Conservation (phyloP, 78 protist species). For the Planoprotostelium fungivorum region DNA sequence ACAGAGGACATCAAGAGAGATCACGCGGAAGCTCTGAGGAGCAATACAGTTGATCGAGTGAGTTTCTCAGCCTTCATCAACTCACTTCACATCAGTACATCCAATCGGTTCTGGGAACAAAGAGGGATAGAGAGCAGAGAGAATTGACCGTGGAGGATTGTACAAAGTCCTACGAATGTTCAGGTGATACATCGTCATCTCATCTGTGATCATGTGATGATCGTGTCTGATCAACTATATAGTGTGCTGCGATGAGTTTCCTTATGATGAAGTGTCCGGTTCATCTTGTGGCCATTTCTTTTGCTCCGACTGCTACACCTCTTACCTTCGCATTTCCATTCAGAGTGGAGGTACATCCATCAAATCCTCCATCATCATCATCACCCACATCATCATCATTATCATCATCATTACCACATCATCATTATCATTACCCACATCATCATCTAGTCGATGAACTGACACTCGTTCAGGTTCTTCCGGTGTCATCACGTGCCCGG, state of each 20-base stretch:
- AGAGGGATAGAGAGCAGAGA: neutral
- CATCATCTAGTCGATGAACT: too few relatives aligned
- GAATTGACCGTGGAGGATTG: neutral
- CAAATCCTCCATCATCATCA: too few relatives aligned
- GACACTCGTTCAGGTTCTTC: too few relatives aligned
- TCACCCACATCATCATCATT: too few relatives aligned
- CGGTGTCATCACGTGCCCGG: too few relatives aligned
- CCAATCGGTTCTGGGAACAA: neutral
- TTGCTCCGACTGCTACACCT: too few relatives aligned
- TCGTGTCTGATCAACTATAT: neutral
- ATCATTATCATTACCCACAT: too few relatives aligned
- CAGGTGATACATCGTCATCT: neutral
- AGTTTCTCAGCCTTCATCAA: neutral
- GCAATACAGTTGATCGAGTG: neutral
- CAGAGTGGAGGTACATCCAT: too few relatives aligned
- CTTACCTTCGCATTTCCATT: too few relatives aligned
- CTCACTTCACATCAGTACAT: neutral
- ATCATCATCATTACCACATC: too few relatives aligned
- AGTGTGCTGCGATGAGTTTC: neutral
- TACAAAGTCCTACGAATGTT: neutral
- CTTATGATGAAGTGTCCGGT: neutral
- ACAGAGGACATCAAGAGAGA: neutral
- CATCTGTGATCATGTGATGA: neutral
- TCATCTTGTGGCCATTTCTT: neutral
- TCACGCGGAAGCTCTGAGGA: neutral